Evolutionary conservation across 768 basidiomycete species (phyloP).

Genomic region (Lentinula guzmanii): DNA sequence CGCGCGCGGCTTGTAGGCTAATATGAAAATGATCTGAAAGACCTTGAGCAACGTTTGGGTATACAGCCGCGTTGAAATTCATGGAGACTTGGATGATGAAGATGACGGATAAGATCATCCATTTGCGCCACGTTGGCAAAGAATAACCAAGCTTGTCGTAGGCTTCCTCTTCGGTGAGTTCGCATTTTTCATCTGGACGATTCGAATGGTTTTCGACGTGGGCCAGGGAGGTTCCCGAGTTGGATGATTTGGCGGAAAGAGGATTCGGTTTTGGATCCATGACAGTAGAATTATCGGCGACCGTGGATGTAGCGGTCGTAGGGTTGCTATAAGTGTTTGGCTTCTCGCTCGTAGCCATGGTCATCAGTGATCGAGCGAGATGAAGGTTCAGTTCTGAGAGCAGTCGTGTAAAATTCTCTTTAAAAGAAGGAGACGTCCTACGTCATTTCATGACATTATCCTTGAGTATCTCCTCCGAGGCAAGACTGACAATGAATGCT

Average conservation of each 20-base stretch:
- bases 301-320: background rate
- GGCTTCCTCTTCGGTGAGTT: background rate
- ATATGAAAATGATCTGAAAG: constrained; percentile 6
- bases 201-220: background rate
- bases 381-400: background rate
- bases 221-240: background rate
- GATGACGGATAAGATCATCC: constrained; percentile 8
- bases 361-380: background rate
- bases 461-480: background rate
- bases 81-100: constrained; percentile 10
- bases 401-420: background rate
- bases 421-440: background rate
- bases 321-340: background rate
- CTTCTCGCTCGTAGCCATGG: background rate
- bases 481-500: background rate
- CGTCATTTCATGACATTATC: background rate
- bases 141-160: constrained; percentile 4
- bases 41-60: constrained; percentile 4
- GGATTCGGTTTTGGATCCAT: background rate
- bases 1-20: background rate
- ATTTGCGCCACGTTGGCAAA: constrained; percentile 8
- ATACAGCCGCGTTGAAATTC: constrained; percentile 10
- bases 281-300: background rate
- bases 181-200: background rate
- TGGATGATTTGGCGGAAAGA: background rate